phyloP scores from a whole-genome alignment of 768 basidiomycete genomes.

The Naganishia vaughanmartiniae region DNA sequence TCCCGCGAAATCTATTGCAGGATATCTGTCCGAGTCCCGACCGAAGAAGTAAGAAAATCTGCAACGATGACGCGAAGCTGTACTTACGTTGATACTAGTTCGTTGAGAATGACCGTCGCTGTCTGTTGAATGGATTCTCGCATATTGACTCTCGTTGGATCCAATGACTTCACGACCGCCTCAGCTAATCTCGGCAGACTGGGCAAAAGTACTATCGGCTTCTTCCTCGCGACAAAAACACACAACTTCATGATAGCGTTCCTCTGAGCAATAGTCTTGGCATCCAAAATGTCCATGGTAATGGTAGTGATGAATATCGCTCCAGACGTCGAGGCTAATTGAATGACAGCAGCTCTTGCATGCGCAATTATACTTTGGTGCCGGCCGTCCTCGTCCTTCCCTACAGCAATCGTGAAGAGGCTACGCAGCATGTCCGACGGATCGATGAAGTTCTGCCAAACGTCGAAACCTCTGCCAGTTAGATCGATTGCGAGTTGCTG shows the following conservation, averaged over 20 bases:
- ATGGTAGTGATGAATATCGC: conserved; percentile 91
- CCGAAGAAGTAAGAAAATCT: neutral
- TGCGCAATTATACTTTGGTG: conserved; percentile 60
- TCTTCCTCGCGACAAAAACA: conserved; percentile 90
- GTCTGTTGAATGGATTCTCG: conserved; percentile 80
- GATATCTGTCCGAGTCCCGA: conserved; percentile 61
- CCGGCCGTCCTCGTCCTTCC: conserved; percentile 34
- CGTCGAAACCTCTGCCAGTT: conserved; percentile 82
- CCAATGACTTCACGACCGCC: conserved; percentile 91
- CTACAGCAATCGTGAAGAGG: conserved; percentile 74
- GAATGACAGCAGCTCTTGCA: conserved; percentile 76
- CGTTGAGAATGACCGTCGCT: conserved; percentile 88
- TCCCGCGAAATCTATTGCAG: conserved; percentile 87
- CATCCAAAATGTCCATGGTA: conserved; percentile 76
- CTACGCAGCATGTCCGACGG: conserved; percentile 81
- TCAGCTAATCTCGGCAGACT: conserved; percentile 83
- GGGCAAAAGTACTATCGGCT: conserved; percentile 77
- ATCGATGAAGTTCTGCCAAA: conserved; percentile 93
- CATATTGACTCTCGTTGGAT: conserved; percentile 74
- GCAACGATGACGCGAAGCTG: neutral
- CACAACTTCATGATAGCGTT: conserved; percentile 89
- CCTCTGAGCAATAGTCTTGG: conserved; percentile 65
- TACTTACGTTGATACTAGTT: conserved; percentile 85
- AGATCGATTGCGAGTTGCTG: conserved; percentile 74
- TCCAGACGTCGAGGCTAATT: conserved; percentile 78